These are phyloP conservation scores for Geotrichum cucujoidarum DNA, from an alignment of 1,139 yeast species.

Conservation along the genomic window DNA sequence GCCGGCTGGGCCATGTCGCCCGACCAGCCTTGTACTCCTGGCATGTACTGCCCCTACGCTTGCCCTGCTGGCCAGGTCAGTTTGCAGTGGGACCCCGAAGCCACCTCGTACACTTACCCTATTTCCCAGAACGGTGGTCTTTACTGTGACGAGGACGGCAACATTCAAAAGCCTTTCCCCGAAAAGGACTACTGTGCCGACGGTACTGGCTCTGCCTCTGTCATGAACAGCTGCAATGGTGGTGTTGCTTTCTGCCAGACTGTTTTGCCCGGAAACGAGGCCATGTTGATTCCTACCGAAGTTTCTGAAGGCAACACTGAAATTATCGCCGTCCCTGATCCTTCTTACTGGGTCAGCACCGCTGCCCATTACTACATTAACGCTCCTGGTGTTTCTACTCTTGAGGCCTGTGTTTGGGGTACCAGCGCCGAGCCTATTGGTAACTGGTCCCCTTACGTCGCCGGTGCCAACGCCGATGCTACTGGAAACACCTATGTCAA, in stretches of 20 bases:
- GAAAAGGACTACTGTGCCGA: conserved; percentile 59
- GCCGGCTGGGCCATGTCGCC: conserved; percentile 89
- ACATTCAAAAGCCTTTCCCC: conserved; percentile 56
- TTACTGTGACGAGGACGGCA: conserved; percentile 66
- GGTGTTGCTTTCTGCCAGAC: conserved; percentile 85
- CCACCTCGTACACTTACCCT: conserved; percentile 79
- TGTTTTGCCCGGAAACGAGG: conserved; percentile 88
- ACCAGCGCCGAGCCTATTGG: conserved; percentile 60
- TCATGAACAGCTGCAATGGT: conserved; percentile 45
- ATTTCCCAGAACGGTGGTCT: conserved; percentile 77
- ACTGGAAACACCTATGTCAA: conserved; percentile 68
- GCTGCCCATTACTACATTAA: conserved; percentile 86
- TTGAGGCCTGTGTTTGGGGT: conserved; percentile 86
- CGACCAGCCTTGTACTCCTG: conserved; percentile 67
- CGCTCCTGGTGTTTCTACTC: conserved; percentile 74
- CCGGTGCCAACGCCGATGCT: conserved; percentile 77
- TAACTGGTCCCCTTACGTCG: conserved; percentile 91
- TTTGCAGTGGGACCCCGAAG: conserved; percentile 69
- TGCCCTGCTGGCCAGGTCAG: conserved; percentile 78
- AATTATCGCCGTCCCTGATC: conserved; percentile 77
- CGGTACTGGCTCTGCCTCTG: conserved; percentile 69
- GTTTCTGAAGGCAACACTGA: conserved; percentile 46
- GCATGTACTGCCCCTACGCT: conserved; percentile 81
- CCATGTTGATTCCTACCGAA: conserved; percentile 82
- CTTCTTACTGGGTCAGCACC: conserved; percentile 54